A percentile compares a stretch with the other conserved stretches of the same genome.
These are phyloP conservation scores for Fusarium illudens DNA, from an alignment of 2,329 filamentous ascomycete genomes.

Conservation along the genomic window DNA sequence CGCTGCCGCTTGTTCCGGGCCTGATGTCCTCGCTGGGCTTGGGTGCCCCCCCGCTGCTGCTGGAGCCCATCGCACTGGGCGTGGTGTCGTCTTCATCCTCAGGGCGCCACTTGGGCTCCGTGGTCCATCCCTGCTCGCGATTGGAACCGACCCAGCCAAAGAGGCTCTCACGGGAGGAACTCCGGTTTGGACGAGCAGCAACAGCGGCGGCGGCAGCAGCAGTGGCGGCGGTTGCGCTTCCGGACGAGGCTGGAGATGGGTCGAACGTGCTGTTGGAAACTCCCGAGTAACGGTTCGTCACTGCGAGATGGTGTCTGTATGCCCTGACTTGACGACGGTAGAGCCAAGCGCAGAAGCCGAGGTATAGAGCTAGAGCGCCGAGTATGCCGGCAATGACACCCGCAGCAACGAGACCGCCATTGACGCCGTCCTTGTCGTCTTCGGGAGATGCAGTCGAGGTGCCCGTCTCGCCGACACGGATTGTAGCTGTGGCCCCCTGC, in stretches of 20 bases:
- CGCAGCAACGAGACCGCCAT: constrained; percentile 55
- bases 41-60: constrained; percentile 32
- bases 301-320: constrained; percentile 75
- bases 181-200: constrained; percentile 13
- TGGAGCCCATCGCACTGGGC: constrained; percentile 35
- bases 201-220: neutral
- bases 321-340: constrained; percentile 75
- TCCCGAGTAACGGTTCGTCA: constrained; percentile 65
- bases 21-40: constrained; percentile 41
- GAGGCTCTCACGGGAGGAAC: constrained; percentile 36
- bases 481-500: constrained; percentile 57
- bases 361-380: constrained; percentile 68
- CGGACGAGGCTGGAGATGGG: constrained; percentile 33
- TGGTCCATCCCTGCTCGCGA: constrained; percentile 28
- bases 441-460: constrained; percentile 35
- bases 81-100: constrained; percentile 38
- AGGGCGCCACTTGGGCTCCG: constrained; percentile 45
- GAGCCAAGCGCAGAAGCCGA: constrained; percentile 76
- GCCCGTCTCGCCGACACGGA: constrained; percentile 41
- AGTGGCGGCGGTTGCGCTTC: constrained; percentile 35
- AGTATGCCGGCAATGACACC: constrained; percentile 71
- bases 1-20: constrained; percentile 39
- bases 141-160: constrained; percentile 47
- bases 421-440: constrained; percentile 29
- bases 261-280: constrained; percentile 52